Evolutionary conservation across 176 grass and related monocot species (phyloP).

Genomic region (Hyparrhenia diplandra): DNA sequence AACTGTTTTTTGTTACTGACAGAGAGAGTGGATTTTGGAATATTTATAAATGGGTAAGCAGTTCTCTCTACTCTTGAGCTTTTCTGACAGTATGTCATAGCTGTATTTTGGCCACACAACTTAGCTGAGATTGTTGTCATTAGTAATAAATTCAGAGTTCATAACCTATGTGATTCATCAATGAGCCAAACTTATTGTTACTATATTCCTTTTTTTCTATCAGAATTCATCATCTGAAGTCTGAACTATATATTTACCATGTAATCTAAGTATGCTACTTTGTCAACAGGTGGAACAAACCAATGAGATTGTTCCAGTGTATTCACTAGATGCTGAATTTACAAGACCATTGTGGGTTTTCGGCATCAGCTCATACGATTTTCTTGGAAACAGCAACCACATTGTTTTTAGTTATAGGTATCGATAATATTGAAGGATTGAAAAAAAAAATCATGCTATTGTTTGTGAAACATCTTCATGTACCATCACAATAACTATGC

Average conservation of each 20-base stretch:
- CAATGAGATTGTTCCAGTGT: constrained; percentile 66
- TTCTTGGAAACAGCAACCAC: constrained; percentile 59
- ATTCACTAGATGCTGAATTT: constrained; percentile 83
- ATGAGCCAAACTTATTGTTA: neutral
- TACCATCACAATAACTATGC: constrained; percentile 1
- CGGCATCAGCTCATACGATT: constrained; percentile 86
- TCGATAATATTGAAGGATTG: constrained; percentile 30
- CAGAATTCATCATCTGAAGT: neutral
- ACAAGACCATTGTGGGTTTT: constrained; percentile 85
- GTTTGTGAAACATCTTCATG: constrained; percentile 18
- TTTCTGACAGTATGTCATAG: neutral
- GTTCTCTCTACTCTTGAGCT: neutral
- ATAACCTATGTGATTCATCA: neutral
- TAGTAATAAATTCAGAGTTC: constrained; percentile 8
- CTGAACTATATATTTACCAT: constrained; percentile 13
- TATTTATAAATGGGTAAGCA: constrained; percentile 86
- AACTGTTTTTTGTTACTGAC: constrained; percentile 93
- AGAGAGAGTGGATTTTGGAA: constrained; percentile 92
- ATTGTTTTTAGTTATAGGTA: constrained; percentile 95
- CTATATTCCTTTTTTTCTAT: neutral
- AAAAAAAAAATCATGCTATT: constrained; percentile 1
- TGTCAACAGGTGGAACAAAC: constrained; percentile 63
- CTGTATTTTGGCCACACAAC: neutral
- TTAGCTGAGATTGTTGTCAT: neutral
- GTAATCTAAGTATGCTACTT: constrained; percentile 12